These are phyloP conservation scores for Pyricularia grisea DNA, from an alignment of 2,329 filamentous ascomycete species.

Conservation along the genomic window DNA sequence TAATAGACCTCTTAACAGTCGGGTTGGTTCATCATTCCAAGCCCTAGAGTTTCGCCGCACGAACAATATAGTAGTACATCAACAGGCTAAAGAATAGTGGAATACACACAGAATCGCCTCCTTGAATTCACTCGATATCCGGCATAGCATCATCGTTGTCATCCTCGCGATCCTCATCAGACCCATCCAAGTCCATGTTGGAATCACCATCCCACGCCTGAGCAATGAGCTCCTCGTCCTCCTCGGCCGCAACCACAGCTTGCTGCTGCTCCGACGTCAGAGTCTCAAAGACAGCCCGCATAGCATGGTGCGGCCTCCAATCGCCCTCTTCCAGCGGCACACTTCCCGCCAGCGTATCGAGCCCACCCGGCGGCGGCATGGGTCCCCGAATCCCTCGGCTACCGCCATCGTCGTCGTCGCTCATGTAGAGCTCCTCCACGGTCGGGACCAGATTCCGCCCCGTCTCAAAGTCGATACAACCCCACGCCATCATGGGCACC, in stretches of 20 bases:
- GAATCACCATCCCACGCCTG: slow-evolving; percentile 5
- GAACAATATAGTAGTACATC: too few relatives aligned
- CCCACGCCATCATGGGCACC: slow-evolving; percentile 51
- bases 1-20: neutral
- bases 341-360: slow-evolving; percentile 19
- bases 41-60: too few relatives aligned
- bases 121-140: neutral
- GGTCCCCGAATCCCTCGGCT: slow-evolving; percentile 32
- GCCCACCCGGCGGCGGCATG: slow-evolving; percentile 17
- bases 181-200: neutral
- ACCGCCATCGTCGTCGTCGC: slow-evolving; percentile 35
- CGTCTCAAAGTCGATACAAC: slow-evolving; percentile 45
- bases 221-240: slow-evolving; percentile 14
- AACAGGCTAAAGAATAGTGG: too few relatives aligned
- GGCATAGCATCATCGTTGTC: neutral
- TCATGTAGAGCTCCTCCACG: slow-evolving; percentile 41
- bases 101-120: neutral
- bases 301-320: slow-evolving; percentile 34
- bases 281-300: slow-evolving; percentile 31
- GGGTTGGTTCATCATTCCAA: too few relatives aligned
- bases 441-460: slow-evolving; percentile 40
- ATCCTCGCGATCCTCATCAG: neutral
- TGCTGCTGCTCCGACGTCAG: slow-evolving; percentile 26
- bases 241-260: slow-evolving; percentile 23
- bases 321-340: slow-evolving; percentile 21